Percentiles rank a stretch among this genome's conserved stretches.
These are phyloP conservation scores for Bipolaris oryzae DNA, from an alignment of 2,329 filamentous ascomycete genomes.

Conservation along the genomic window DNA sequence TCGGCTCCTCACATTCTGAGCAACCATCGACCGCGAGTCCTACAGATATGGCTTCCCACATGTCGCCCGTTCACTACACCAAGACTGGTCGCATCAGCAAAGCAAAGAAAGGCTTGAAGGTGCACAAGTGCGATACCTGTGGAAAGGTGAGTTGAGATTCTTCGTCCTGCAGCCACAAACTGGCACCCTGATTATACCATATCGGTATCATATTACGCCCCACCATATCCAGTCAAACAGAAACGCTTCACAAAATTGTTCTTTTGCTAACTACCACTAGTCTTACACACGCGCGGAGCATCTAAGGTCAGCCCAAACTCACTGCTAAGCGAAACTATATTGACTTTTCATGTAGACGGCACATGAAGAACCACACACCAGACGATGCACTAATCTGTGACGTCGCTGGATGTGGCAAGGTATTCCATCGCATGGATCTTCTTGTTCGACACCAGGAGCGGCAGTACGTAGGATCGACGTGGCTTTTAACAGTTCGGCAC, in stretches of 20 bases:
- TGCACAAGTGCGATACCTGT: constrained; percentile 54
- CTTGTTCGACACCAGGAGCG: constrained; percentile 53
- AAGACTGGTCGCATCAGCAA: constrained; percentile 56
- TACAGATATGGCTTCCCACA: constrained; percentile 35
- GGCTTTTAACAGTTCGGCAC: constrained; percentile 1
- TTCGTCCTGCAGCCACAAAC: background rate
- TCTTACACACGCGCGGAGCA: constrained; percentile 57
- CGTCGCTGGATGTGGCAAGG: constrained; percentile 49
- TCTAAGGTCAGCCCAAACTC: constrained; percentile 44
- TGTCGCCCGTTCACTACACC: constrained; percentile 49
- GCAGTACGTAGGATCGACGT: constrained; percentile 48
- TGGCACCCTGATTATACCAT: background rate
- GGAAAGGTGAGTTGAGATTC: constrained; percentile 50
- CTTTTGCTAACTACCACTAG: constrained; percentile 41
- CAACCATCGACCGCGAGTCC: constrained; percentile 42
- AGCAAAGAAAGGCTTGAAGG: constrained; percentile 55
- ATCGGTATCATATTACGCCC: constrained; percentile 3
- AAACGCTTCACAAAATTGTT: background rate
- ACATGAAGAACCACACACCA: constrained; percentile 55
- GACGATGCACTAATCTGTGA: constrained; percentile 51
- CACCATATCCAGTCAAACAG: background rate
- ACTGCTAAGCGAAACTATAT: background rate
- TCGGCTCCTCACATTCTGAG: constrained; percentile 37
- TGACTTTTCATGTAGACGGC: constrained; percentile 44
- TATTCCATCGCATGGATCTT: constrained; percentile 54